A percentile compares a stretch with the other conserved stretches of the same genome.
phyloP scores from a whole-genome alignment of 2,329 filamentous ascomycete species.

The Nemania diffusa region DNA sequence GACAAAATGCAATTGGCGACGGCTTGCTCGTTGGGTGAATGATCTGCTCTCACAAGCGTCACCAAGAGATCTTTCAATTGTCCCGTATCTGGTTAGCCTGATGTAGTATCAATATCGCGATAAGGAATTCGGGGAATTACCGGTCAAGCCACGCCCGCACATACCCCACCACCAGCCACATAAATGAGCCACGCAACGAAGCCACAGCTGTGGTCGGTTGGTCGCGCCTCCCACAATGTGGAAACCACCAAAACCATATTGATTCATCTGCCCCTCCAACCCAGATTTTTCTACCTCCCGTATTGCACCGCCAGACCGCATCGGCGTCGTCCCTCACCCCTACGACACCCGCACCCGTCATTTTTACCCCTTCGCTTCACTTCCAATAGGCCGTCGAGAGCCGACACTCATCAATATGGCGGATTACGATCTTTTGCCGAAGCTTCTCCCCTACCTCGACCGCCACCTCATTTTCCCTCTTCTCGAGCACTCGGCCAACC shows the following conservation, averaged over 20 bases:
- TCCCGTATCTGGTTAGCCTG: conserved; percentile 15
- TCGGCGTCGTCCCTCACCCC: conserved; percentile 7
- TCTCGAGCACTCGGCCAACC: conserved; percentile 87
- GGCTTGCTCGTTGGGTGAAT: conserved; percentile 2
- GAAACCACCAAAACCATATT: conserved; percentile 39
- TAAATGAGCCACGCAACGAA: not conserved
- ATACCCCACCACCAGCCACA: conserved; percentile 5
- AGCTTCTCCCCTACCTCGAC: conserved; percentile 91
- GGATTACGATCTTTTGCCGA: conserved; percentile 84
- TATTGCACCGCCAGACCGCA: conserved; percentile 22
- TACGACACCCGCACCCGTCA: not conserved
- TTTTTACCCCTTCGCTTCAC: not conserved
- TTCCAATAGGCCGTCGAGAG: conserved; percentile 15
- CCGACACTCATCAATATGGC: conserved; percentile 62
- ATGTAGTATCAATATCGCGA: conserved; percentile 12
- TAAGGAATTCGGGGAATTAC: conserved; percentile 26
- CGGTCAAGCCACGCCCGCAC: conserved; percentile 31
- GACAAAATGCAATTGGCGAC: not conserved
- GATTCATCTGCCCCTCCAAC: conserved; percentile 35
- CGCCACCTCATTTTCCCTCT: conserved; percentile 96
- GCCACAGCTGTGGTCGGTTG: conserved; percentile 23
- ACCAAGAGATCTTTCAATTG: conserved; percentile 25
- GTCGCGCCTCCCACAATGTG: conserved; percentile 36
- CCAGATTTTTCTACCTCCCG: conserved; percentile 31
- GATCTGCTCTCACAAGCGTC: not conserved